Evolutionary conservation across 1,139 yeast species (phyloP).

Genomic region (Suhomyces guaymorum): DNA sequence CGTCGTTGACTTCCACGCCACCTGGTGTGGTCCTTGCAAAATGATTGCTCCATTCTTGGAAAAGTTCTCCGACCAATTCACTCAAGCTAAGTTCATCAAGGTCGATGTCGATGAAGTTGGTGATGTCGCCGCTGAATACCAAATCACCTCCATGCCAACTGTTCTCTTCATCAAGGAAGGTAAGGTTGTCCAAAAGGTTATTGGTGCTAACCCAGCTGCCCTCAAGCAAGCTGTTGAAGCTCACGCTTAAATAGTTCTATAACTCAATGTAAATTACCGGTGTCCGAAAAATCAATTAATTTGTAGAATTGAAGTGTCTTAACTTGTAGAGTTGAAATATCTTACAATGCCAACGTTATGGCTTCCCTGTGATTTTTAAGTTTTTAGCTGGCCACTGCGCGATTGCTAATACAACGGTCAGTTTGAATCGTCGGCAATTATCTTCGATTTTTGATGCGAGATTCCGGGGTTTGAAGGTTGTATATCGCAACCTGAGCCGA

Average conservation of each 20-base stretch:
- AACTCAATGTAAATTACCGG: no score
- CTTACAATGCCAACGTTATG: no score
- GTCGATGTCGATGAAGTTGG: constrained; percentile 81
- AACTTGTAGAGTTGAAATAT: no score
- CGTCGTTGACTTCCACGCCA: constrained; percentile 83
- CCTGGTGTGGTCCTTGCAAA: constrained; percentile 95
- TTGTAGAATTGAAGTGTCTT: no score
- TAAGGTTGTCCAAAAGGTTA: constrained; percentile 65
- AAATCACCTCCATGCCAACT: constrained; percentile 88
- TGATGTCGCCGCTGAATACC: constrained; percentile 71
- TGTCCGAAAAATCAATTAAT: no score
- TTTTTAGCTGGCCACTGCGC: no score
- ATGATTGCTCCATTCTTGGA: constrained; percentile 79
- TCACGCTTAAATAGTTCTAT: constrained; percentile 43
- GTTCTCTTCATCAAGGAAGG: constrained; percentile 77
- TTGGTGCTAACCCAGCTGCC: constrained; percentile 87
- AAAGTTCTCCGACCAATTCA: constrained; percentile 50
- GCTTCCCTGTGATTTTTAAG: no score
- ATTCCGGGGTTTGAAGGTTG: no score
- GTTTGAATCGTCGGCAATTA: no score
- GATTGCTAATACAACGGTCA: no score
- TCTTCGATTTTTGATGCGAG: no score
- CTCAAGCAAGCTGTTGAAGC: constrained; percentile 68
- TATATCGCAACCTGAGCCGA: no score
- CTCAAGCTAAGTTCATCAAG: constrained; percentile 70